A percentile compares a stretch with the other conserved stretches of the same genome.
phyloP scores from a whole-genome alignment of 305 asterid genomes.

The Rubia tinctorum region DNA sequence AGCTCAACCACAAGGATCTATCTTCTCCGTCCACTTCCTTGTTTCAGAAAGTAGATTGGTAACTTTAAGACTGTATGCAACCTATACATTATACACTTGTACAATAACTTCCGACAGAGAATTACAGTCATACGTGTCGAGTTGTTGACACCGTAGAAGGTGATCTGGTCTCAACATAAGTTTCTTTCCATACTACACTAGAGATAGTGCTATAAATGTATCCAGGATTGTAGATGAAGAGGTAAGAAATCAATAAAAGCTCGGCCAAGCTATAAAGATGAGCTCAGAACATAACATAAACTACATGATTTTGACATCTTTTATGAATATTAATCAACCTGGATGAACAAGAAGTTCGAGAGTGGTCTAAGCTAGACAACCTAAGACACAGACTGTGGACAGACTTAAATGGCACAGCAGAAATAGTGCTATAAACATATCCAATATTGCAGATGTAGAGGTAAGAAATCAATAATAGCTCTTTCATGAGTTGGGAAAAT shows the following conservation, averaged over 20 bases:
- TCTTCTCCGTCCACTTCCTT: not conserved
- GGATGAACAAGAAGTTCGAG: not conserved
- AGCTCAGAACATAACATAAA: not conserved
- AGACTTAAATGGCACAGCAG: slow-evolving; percentile 7
- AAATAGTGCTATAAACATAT: not conserved
- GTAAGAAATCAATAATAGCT: not conserved
- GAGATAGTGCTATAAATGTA: not conserved
- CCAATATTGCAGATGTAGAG: not conserved
- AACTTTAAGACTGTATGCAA: not conserved
- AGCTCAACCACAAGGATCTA: not conserved
- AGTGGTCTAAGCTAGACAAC: slow-evolving; percentile 1
- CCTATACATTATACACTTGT: not conserved
- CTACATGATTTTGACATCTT: not conserved
- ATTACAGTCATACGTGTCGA: not conserved
- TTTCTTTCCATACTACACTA: no score
- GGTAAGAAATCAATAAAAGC: not conserved
- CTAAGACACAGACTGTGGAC: not conserved
- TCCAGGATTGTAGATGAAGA: not conserved
- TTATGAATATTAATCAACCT: not conserved
- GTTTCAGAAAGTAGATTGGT: not conserved
- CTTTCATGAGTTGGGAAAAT: not conserved
- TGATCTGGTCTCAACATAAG: not conserved
- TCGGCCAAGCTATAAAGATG: not conserved
- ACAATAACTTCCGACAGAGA: not conserved
- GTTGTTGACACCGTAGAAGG: not conserved